Conservation (phyloP, 83 land plant genomes). For the Picea mariana region DNA sequence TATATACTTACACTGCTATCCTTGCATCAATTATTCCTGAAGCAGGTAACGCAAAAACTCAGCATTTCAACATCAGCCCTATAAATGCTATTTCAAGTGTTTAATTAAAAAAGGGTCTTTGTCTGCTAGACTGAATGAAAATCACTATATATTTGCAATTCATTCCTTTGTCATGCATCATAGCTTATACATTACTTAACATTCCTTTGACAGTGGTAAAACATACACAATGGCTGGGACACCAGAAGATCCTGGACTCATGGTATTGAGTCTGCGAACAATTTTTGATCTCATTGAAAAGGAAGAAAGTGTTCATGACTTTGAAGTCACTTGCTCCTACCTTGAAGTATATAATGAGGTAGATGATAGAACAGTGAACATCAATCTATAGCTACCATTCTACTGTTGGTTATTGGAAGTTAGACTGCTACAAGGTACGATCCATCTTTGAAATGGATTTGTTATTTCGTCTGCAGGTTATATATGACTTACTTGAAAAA, state of each 20-base stretch:
- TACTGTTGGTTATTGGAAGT: background rate
- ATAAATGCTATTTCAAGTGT: background rate
- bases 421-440: background rate
- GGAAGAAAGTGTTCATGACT: constrained; percentile 67
- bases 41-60: background rate
- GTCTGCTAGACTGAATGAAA: background rate
- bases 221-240: constrained; percentile 99
- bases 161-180: background rate
- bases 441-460: background rate
- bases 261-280: constrained; percentile 90
- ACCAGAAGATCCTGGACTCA: constrained; percentile 86
- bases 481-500: constrained; percentile 94
- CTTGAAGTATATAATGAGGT: constrained; percentile 99
- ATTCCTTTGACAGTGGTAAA: constrained; percentile 73
- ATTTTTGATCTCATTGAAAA: constrained; percentile 79
- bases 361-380: background rate
- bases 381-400: background rate
- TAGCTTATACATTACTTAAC: constrained; percentile 3
- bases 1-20: background rate
- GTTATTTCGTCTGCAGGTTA: constrained; percentile 58
- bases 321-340: constrained; percentile 94
- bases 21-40: background rate
- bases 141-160: background rate
- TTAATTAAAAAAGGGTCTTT: background rate
- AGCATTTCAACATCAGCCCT: background rate